Evolutionary conservation across 148 eudicot genomes (phyloP).

Genomic region (Mesembryanthemum crystallinum): DNA sequence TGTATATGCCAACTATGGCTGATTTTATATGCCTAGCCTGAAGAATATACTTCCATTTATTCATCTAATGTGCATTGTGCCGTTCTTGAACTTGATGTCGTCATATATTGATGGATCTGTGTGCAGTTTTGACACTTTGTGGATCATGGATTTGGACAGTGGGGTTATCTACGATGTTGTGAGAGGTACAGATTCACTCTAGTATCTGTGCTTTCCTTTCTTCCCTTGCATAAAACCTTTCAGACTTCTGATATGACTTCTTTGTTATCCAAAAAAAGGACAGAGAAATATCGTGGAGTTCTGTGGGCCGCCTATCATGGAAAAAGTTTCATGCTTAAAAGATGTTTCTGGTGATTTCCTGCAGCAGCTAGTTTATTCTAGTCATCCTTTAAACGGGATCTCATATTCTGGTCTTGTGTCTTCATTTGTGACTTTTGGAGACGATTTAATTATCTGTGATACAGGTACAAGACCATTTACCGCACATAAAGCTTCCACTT

Average conservation of each 20-base stretch:
- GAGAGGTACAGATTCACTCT: conserved; percentile 43
- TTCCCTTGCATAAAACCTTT: not conserved
- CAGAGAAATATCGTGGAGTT: conserved; percentile 54
- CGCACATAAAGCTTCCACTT: conserved; percentile 9
- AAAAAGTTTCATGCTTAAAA: conserved; percentile 47
- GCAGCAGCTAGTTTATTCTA: conserved; percentile 40
- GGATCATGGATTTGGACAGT: conserved; percentile 67
- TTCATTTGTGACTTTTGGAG: conserved; percentile 51
- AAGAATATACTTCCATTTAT: not conserved
- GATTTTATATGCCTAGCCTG: not conserved
- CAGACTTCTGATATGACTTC: conserved; percentile 8
- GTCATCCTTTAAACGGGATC: conserved; percentile 40
- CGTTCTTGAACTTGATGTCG: not conserved
- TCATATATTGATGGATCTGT: conserved; percentile 11
- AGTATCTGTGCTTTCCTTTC: not conserved
- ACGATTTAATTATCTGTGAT: conserved; percentile 61
- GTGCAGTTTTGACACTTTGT: conserved; percentile 70
- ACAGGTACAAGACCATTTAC: conserved; percentile 45
- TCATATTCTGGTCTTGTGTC: conserved; percentile 58
- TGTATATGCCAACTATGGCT: not conserved
- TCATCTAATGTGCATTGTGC: not conserved
- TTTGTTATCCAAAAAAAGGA: conserved; percentile 40
- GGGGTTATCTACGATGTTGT: conserved; percentile 54
- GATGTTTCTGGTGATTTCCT: conserved; percentile 44
- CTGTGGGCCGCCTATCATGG: conserved; percentile 57